Evolutionary conservation across 805 yeast genomes (phyloP).

Genomic region (Candida quercuum): DNA sequence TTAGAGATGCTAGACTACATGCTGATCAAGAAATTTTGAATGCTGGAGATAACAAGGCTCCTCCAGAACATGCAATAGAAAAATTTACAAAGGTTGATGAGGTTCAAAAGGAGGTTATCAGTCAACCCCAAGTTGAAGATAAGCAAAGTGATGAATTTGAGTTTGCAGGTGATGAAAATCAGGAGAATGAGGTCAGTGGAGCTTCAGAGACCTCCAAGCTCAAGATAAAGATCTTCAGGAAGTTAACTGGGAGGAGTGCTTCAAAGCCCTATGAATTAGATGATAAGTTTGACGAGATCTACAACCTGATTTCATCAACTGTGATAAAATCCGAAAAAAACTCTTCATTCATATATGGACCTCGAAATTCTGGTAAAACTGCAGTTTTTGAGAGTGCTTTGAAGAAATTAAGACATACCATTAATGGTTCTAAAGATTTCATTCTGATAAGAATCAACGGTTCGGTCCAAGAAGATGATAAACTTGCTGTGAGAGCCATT

Average conservation of each 20-base stretch:
- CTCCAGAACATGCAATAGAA: no score
- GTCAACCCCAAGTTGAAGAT: no score
- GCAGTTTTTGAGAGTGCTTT: slow-evolving; percentile 56
- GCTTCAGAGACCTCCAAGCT: background rate
- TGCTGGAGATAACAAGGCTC: no score
- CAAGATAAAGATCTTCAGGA: slow-evolving; percentile 19
- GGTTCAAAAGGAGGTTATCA: no score
- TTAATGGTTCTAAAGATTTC: slow-evolving; percentile 39
- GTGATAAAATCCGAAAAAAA: slow-evolving; percentile 69
- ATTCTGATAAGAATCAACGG: slow-evolving; percentile 67
- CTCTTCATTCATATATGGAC: slow-evolving; percentile 76
- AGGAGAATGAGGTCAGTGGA: slow-evolving; percentile 4
- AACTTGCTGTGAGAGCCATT: slow-evolving; percentile 74
- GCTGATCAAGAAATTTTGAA: no score
- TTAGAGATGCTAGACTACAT: no score
- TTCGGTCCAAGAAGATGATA: slow-evolving; percentile 65
- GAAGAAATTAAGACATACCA: slow-evolving; percentile 28
- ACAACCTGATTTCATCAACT: slow-evolving; percentile 56
- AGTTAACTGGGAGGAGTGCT: slow-evolving; percentile 20
- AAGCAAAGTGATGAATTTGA: no score
- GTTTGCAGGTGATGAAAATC: slow-evolving; percentile 2
- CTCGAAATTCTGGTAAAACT: slow-evolving; percentile 74
- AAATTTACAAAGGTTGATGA: no score
- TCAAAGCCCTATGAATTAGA: slow-evolving; percentile 31
- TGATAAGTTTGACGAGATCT: slow-evolving; percentile 41